Evolutionary conservation across 331 rosid genomes (phyloP), one percentile per base, ranked within the genome.

Genomic region (Pyrus hybrid): DNA sequence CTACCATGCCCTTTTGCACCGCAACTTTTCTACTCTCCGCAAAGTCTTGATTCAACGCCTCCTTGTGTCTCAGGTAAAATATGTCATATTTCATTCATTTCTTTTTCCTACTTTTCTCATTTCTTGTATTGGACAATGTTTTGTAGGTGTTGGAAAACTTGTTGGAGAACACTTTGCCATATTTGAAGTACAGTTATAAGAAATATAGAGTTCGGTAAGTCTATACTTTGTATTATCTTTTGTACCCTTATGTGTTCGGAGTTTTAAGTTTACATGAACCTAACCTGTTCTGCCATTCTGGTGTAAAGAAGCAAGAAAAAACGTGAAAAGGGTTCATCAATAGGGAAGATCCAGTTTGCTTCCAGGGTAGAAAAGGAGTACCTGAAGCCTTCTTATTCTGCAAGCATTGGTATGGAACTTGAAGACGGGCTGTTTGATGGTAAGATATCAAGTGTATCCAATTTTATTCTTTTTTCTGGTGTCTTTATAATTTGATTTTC

Each of bases 371-470:
- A 95, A 85, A 95, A 95, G 73, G 97, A 95, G 84, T 92, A 90
- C 86, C 86, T 95, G 80, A 95, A 88, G 82, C 96, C 99, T 70
- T 79, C 96, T 68, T 94, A 94, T 76, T 75, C 97, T 60, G 99
- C 99, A 45, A 94, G 97, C 90, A 92, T 90, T n/a, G 93, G 93
- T 1, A 87, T 81, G 75, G 99, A 92, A 88, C 93, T 94, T 79
- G 99, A 95, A 81, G 99, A 95, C 73, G 99, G 99, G 58, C 87
- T 95, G 43, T 95, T 94, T 51, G 97, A 94, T 87, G 99, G 97
- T 90, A 92, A 86, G 33, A 14, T 68, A 51, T 54, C 28, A 13
- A 74, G 63, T 82, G 33, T 67, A 70, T 41, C 13, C 45, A 41
- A 41, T 41, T 41, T 10, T 41, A 41, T 58, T 0, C 7, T 9